Evolutionary conservation across 2,329 filamentous ascomycete genomes (phyloP), one percentile per base, ranked within the genome.

Genomic region (Pestalotiopsis sp.): DNA sequence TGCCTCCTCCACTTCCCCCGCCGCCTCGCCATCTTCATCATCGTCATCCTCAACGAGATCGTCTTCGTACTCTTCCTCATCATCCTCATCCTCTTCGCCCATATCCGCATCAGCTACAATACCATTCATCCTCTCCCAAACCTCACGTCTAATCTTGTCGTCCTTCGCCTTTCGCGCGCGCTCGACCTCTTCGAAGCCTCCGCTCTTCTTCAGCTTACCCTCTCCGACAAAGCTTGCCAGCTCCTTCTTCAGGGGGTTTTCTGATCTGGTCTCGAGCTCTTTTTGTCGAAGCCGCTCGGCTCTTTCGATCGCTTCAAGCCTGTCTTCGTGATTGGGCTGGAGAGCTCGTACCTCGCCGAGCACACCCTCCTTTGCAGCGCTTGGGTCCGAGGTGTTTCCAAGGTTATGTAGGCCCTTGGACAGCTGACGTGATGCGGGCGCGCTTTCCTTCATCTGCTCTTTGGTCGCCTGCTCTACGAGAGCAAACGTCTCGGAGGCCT

Each of bases 391-490:
- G 68, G 82, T 85, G 75, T 85, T 85, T 60, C 80, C 80, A 68
- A 90, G 83, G 65, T 85, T 84, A 72, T 83, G 86, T 62, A 91
- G 80, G 1, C 87, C 87, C 72, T 84, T 85, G 66, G 87, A 87
- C 72, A 90, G 86, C 64, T 86, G 85, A 7, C 87, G 80, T 20
- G 70, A 68, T 11, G 78, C 78, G 58, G 86, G 87, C n/a, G 88
- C 89, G 4, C 85, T 85, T 70, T 92, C 91, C 78, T 97, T 93
- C 81, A 97, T 93, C 79, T 99, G 96, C 81, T 98, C 94, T 82
- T 97, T 97, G n/a, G 95, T 98, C 9, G 96, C 96, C 81, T 98
- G 93, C 81, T 99, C 96, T 17, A 99, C 96, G 0, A 99, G 88
- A 27, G 93, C 92, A 77, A 99, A 97, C 0, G 96, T 98, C 80